These are phyloP conservation scores for Colletotrichum navitas DNA, from an alignment of 2,329 filamentous ascomycete species.

Conservation along the genomic window DNA sequence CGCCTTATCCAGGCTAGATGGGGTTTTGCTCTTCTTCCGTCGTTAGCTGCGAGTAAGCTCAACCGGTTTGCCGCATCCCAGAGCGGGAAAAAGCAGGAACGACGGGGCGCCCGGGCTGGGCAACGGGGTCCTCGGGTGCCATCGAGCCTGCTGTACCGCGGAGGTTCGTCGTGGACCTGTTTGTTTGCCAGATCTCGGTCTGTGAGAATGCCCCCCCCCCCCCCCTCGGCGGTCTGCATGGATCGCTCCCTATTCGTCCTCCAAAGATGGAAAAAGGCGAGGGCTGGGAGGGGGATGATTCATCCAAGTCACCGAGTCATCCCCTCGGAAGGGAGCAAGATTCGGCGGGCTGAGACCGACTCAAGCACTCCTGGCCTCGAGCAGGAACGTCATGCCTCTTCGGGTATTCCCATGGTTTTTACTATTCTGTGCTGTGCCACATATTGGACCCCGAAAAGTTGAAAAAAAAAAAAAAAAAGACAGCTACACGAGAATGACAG, in stretches of 20 bases:
- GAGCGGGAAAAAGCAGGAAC: constrained; percentile 15
- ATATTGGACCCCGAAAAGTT: constrained; percentile 32
- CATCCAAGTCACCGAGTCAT: constrained; percentile 7
- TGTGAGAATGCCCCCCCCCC: background rate
- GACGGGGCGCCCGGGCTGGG: background rate
- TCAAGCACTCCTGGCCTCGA: constrained; percentile 31
- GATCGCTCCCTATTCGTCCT: constrained; percentile 4
- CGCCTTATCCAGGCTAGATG: background rate
- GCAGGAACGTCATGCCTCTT: constrained; percentile 12
- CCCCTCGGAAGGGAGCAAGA: constrained; percentile 19
- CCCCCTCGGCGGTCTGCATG: background rate
- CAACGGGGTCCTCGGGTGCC: background rate
- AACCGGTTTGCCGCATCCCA: constrained; percentile 19
- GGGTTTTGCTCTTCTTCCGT: background rate
- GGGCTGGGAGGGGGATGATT: constrained; percentile 2
- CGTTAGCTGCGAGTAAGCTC: constrained; percentile 17
- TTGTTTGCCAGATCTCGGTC: background rate
- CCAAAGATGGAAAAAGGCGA: background rate
- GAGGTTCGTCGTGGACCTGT: constrained; percentile 1
- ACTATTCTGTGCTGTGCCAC: constrained; percentile 31
- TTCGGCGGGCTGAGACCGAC: constrained; percentile 11
- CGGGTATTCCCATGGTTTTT: constrained; percentile 16
- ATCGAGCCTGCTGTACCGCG: background rate
- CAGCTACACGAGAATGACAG: constrained; percentile 3
- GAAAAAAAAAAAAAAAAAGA: background rate